Evolutionary conservation across 495 filamentous ascomycete genomes (phyloP).

Genomic region (Tuber melanosporum): DNA sequence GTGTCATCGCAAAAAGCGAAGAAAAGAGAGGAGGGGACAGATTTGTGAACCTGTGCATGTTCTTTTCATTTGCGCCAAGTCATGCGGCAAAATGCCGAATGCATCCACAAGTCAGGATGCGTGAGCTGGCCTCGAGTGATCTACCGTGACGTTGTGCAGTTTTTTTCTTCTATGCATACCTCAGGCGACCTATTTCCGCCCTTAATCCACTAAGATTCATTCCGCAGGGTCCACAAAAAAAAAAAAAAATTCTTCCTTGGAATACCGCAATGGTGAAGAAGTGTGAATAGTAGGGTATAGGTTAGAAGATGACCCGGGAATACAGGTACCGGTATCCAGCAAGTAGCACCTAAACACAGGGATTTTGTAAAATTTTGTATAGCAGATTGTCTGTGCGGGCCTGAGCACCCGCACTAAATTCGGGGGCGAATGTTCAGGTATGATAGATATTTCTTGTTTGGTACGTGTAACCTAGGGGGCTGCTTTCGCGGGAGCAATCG

Average conservation of each 20-base stretch:
- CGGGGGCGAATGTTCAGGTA: too few species aligned
- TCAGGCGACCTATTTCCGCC: background rate
- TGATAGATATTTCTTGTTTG: too few species aligned
- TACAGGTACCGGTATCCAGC: too few species aligned
- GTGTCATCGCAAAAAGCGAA: background rate
- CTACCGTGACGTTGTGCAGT: background rate
- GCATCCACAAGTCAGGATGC: background rate
- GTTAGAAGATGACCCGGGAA: background rate
- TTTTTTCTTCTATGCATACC: background rate
- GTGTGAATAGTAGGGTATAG: background rate
- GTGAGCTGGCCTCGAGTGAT: slow-evolving; percentile 1
- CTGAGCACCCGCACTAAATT: too few species aligned
- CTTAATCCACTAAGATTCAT: background rate
- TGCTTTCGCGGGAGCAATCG: background rate
- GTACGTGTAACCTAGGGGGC: background rate
- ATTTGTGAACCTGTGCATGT: background rate
- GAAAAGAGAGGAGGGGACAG: background rate
- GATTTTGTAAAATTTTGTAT: too few species aligned
- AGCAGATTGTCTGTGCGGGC: too few species aligned
- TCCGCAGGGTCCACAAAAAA: background rate
- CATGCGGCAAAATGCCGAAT: background rate
- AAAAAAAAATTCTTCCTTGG: too few species aligned
- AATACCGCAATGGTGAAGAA: background rate
- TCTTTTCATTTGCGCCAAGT: background rate
- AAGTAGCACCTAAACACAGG: too few species aligned